These are phyloP conservation scores for Starmerella asiatica DNA, from an alignment of 805 yeast species.

Conservation along the genomic window DNA sequence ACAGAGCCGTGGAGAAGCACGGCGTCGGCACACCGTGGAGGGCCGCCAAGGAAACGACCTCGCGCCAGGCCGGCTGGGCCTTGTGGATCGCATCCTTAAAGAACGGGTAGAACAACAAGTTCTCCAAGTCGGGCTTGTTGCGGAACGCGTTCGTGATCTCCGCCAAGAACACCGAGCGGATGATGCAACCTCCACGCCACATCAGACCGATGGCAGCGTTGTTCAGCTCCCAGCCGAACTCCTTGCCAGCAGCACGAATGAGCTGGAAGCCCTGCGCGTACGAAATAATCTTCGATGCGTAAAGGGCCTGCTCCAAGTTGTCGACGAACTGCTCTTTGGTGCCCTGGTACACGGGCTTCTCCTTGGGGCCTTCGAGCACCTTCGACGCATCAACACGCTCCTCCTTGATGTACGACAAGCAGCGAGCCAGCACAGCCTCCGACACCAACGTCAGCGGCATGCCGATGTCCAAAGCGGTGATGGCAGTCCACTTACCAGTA, in stretches of 20 bases:
- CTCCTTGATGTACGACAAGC: constrained; percentile 79
- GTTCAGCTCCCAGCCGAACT: constrained; percentile 93
- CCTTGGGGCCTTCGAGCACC: constrained; percentile 61
- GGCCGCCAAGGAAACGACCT: constrained; percentile 63
- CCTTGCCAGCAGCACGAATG: constrained; percentile 95
- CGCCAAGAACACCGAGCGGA: constrained; percentile 94
- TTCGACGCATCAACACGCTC: constrained; percentile 84
- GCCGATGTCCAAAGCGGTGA: constrained; percentile 93
- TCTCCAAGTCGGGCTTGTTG: constrained; percentile 83
- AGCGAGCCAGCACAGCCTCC: constrained; percentile 96
- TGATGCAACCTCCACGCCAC: constrained; percentile 99
- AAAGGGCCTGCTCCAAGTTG: constrained; percentile 92
- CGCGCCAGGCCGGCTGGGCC: constrained; percentile 96
- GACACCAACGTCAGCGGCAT: constrained; percentile 97
- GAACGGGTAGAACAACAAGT: constrained; percentile 90
- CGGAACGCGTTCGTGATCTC: constrained; percentile 96
- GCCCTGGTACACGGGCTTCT: constrained; percentile 45
- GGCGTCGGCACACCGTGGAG: constrained; percentile 92
- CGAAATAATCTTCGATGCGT: constrained; percentile 96
- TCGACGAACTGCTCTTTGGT: constrained; percentile 78
- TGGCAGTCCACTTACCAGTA: constrained; percentile 99
- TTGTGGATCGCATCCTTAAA: constrained; percentile 79
- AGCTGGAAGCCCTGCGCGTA: constrained; percentile 99
- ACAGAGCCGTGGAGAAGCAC: constrained; percentile 90
- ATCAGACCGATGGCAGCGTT: constrained; percentile 96